Base-by-base conservation (phyloP, 257 asterid species). In the Cruciata laevipes region DNA sequence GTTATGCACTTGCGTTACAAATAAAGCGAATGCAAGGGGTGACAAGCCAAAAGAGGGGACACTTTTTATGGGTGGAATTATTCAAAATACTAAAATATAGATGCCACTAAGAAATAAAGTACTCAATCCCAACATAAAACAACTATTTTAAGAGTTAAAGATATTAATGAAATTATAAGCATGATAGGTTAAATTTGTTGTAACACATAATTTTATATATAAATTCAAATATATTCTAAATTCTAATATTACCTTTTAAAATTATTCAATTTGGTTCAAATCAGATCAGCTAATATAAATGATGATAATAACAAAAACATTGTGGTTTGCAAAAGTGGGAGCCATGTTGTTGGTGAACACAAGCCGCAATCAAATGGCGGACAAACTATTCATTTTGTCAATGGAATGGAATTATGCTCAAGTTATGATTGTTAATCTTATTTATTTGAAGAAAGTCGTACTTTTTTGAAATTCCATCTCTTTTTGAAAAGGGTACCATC, bases 331-430 rank as follows among this genome's bases (percentile, higher is more conserved):
- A 27, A 17, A 20, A 20, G 59, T 53, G 59, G 59, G 59, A 53
- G 59, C 59, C 59, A 53, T 53, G 59, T n/a, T 53, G 59, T 53
- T 53, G 59, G 27, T 11, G 20, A 53, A 7, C 59, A 25, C 59
- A 4, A 4, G 25, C 59, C 11, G 59, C 59, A 53, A 53, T 53
- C 14, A 52, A 52, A 1, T 53, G 25, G 25, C 7, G 6, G 53
- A 47, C 53, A 47, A 47, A 16, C 20, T 6, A 47, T 47, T 47
- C n/a, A 47, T 47, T 47, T 47, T 1, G 53, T 47, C 53, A 47
- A 47, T 14, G 53, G 20, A 47, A 47, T 14, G 53, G 20, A 4
- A 16, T 16, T 47, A 47, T 47, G 20, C 53, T 13, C 20, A 47
- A 47, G 53, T 47, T 14, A 47, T 47, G 53, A 47, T 13, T 47